Percentiles rank a stretch among this genome's conserved stretches.
Conservation (phyloP, 768 basidiomycete species). For the Pleurotus djamor region DNA sequence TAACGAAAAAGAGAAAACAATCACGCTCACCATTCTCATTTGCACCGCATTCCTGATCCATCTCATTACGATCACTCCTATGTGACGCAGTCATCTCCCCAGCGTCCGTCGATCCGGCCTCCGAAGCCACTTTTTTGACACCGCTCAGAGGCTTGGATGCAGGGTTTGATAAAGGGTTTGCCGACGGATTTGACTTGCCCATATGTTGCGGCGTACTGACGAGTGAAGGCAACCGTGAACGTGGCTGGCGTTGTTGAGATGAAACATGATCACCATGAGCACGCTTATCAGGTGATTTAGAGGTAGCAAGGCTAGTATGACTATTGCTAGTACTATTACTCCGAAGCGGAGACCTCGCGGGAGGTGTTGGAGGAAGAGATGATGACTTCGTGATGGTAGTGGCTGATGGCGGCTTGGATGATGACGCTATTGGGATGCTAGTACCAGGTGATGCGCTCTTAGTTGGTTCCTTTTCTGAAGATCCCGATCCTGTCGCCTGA, state of each 20-base stretch:
- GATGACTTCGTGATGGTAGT: neutral
- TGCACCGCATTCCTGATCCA: neutral
- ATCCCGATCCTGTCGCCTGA: constrained; percentile 2
- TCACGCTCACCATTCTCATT: neutral
- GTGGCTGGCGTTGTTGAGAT: neutral
- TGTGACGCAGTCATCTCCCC: neutral
- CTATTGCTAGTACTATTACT: neutral
- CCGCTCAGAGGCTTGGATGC: neutral
- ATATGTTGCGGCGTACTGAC: constrained; percentile 3
- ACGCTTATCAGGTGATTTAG: constrained; percentile 4
- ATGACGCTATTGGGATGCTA: neutral
- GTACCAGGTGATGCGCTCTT: neutral
- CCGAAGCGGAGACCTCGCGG: constrained; percentile 1
- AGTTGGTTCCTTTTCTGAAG: neutral
- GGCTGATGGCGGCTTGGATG: neutral
- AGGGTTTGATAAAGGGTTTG: constrained; percentile 2
- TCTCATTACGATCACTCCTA: neutral
- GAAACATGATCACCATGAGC: neutral
- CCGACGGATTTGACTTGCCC: neutral
- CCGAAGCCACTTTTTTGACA: neutral
- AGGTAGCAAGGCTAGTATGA: neutral
- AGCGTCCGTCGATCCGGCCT: neutral
- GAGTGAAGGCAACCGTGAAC: neutral
- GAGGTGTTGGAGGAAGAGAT: neutral
- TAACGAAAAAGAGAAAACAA: neutral